Base-by-base conservation (phyloP, 805 yeast species). In the Suhomyces canberraensis region DNA sequence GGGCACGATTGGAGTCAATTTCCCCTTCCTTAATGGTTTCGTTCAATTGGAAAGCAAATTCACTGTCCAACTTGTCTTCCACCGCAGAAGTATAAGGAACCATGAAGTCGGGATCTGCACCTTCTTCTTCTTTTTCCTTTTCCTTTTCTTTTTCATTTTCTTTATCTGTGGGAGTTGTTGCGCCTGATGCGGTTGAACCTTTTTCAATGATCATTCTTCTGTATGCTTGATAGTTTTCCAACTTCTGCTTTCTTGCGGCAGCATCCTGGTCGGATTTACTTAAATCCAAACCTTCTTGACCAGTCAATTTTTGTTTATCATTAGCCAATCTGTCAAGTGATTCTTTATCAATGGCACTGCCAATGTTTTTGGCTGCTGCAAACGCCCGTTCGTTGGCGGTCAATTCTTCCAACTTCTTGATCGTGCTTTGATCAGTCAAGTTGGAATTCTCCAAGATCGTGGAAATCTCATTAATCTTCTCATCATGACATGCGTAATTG, bases 81-180 rank as follows among this genome's bases (percentile, higher is more conserved):
- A 69, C 69, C 25, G 81, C 86, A 8, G 81, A 71, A 2, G 88
- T 81, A 53, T 81, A 81, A 1, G 87, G 87, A n/a, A 78, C 59
- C 64, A 69, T 56, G 36, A 68, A 68, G 29, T 61, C 66, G 8
- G 32, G 33, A 1, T 46, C 51, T 5, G 31, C 34, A 7, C 29
- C 39, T n/a, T 29, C 37, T 13, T 35, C 34, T 24, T 32, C 21
- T 11, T 16, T 22, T 8, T 24, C 17, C 11, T 11, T 17, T 7
- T 11, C 15, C 11, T 26, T 26, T 16, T 32, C 35, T 3, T 6
- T 8, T 16, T 25, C 17, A 11, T 24, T 22, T 8, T 11, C 14
- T 1, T 16, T 21, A n/a, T 21, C 28, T 11, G 26, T 19, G 4
- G 29, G 18, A 3, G 35, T 16, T 4, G 11, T 6, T 11, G 16